Conservation (phyloP, 805 yeast genomes). For the Saccharomycopsis javanensis region DNA sequence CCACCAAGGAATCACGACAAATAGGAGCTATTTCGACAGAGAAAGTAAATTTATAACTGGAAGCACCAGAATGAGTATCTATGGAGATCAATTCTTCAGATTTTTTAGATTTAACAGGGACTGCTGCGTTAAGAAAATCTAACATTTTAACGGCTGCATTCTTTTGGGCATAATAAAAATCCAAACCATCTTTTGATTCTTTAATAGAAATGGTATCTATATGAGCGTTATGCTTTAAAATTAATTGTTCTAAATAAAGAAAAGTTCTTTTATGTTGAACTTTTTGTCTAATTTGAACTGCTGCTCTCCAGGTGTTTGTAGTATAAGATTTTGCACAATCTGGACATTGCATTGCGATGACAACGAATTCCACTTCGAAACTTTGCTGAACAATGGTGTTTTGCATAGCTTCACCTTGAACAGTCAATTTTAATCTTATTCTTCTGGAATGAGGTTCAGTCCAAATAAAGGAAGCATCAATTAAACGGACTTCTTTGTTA, state of each 20-base stretch:
- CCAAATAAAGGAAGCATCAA: constrained; percentile 95
- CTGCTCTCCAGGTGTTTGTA: constrained; percentile 95
- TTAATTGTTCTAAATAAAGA: constrained; percentile 89
- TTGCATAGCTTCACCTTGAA: constrained; percentile 92
- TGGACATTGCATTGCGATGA: constrained; percentile 93
- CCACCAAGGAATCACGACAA: constrained; percentile 93
- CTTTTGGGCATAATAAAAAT: constrained; percentile 80
- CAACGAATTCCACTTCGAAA: constrained; percentile 89
- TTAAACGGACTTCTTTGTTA: constrained; percentile 62
- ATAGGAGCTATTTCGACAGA: constrained; percentile 93
- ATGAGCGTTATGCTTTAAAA: constrained; percentile 86
- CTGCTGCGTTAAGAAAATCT: constrained; percentile 77
- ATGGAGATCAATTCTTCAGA: constrained; percentile 87
- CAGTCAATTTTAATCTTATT: constrained; percentile 80
- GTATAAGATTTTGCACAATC: constrained; percentile 98
- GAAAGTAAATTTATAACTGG: constrained; percentile 81
- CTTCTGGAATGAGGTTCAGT: constrained; percentile 98
- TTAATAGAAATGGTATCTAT: constrained; percentile 87
- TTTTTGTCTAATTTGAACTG: constrained; percentile 95
- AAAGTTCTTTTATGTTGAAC: constrained; percentile 96
- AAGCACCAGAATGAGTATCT: constrained; percentile 85
- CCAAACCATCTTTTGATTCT: constrained; percentile 89
- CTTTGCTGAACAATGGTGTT: constrained; percentile 89
- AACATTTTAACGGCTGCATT: constrained; percentile 92
- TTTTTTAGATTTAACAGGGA: constrained; percentile 72